These are phyloP conservation scores for Colletotrichum incanum DNA, from an alignment of 2,329 filamentous ascomycete genomes.

Conservation along the genomic window DNA sequence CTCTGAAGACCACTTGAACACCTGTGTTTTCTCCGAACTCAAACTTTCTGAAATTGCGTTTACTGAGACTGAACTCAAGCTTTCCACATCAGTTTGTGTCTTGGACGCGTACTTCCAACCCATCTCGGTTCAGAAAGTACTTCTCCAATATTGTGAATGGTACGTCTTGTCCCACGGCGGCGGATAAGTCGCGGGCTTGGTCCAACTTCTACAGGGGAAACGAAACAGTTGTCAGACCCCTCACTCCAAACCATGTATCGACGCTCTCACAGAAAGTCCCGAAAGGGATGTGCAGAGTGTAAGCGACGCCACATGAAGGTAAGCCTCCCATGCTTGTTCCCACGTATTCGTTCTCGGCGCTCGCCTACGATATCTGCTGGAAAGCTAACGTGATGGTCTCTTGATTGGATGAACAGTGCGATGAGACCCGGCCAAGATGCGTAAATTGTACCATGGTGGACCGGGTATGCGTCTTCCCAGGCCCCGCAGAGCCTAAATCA, in stretches of 20 bases:
- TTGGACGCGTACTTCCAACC: too few species aligned
- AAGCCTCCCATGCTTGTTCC: not conserved
- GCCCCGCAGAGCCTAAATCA: not conserved
- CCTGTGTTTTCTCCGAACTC: too few species aligned
- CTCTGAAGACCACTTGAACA: too few species aligned
- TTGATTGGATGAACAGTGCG: constrained; percentile 45
- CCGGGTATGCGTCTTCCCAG: constrained; percentile 48
- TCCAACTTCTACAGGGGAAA: not conserved
- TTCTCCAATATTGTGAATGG: too few species aligned
- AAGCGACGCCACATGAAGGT: constrained; percentile 54
- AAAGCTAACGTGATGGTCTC: not conserved
- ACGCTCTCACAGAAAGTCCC: constrained; percentile 52
- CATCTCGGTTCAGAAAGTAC: too few species aligned
- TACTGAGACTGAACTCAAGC: too few species aligned
- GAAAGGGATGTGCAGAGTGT: constrained; percentile 51
- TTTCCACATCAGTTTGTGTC: too few species aligned
- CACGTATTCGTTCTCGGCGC: constrained; percentile 12
- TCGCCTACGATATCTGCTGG: not conserved
- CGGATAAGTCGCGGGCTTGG: too few species aligned
- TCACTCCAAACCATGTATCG: constrained; percentile 3
- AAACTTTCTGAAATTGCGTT: too few species aligned
- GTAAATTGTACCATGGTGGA: constrained; percentile 49
- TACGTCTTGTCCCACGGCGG: too few species aligned
- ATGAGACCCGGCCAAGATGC: constrained; percentile 50
- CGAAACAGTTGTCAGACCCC: not conserved